Evolutionary conservation across 257 asterid species (phyloP), one percentile per base, ranked within the genome.

Genomic region (Marsdenia floribunda): DNA sequence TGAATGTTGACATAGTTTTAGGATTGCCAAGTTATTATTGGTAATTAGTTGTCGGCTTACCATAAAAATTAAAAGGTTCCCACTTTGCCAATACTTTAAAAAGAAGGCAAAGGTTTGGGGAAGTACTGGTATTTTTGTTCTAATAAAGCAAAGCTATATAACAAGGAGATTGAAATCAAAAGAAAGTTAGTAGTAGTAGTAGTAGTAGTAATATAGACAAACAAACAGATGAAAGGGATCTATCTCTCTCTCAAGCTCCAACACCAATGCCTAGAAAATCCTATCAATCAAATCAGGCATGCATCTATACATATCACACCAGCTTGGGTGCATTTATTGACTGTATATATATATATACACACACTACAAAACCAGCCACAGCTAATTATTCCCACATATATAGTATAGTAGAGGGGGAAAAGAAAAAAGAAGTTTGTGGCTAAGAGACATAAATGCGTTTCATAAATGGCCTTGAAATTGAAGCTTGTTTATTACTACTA

Each of bases 381-480:
- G 42, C 68, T 40, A 61, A 61, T 61, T 61, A 61, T 61, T 61
- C 68, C 68, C 38, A 38, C 42, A 7, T 44, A 44, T 7, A 44
- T 0, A n/a, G n/a, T n/a, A n/a, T n/a, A n/a, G n/a, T n/a, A 44
- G 12, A 44, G 11, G 10, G 11, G 10, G 12, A 44, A 11, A 44
- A 11, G 10, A 11, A 44, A 11, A 7, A 11, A 7, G 12, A 44
- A 6, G 52, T 21, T 26, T 5, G 10, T 50, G 55, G 55, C 50
- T 33, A 53, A 33, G 64, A 24, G 53, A 42, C 58, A 68, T 76
- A n/a, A 68, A 57, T 76, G 79, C 75, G 58, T 33, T 33, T 46
- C 16, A 69, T 70, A 70, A 76, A 76, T 76, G 75, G 71, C 71
- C 72, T 70, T 58, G 63, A 66, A 70, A 44, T 70, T 11, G 55